Evolutionary conservation across 306 rosid species (phyloP).

Genomic region (Luffa aegyptiaca): DNA sequence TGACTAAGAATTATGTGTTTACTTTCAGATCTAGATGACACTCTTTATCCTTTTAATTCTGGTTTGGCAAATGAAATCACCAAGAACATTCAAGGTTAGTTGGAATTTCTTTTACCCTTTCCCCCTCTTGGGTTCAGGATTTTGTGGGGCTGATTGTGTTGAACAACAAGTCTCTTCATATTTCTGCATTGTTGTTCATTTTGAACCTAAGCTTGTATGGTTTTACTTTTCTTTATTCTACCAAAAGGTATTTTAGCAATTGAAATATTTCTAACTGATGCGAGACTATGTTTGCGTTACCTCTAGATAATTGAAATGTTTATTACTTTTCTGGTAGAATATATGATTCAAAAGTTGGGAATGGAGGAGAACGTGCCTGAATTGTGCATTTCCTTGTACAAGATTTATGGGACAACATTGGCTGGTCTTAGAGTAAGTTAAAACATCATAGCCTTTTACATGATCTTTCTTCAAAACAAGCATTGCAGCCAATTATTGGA

Average conservation of each 20-base stretch:
- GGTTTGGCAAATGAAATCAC: slow-evolving; percentile 51
- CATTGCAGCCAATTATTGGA: background rate
- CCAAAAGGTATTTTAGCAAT: background rate
- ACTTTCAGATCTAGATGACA: slow-evolving; percentile 80
- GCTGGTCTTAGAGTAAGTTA: slow-evolving; percentile 76
- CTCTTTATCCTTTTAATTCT: slow-evolving; percentile 67
- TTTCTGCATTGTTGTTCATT: background rate
- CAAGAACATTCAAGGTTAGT: slow-evolving; percentile 58
- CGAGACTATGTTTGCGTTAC: background rate
- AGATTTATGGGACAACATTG: slow-evolving; percentile 78
- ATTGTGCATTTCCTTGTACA: slow-evolving; percentile 42
- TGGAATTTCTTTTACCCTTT: background rate
- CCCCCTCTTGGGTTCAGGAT: background rate
- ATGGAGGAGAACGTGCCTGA: slow-evolving; percentile 55
- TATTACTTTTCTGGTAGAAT: slow-evolving; percentile 24
- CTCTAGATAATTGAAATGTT: no score
- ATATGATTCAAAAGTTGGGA: slow-evolving; percentile 61
- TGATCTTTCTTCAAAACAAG: slow-evolving; percentile 1
- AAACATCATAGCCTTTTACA: background rate
- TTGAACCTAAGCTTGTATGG: background rate
- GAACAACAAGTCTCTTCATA: background rate
- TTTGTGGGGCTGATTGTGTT: background rate
- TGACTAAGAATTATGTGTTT: background rate
- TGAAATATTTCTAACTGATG: background rate
- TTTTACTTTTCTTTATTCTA: background rate